phyloP scores from a whole-genome alignment of 2,329 filamentous ascomycete genomes.

The Aspergillus cejpii region DNA sequence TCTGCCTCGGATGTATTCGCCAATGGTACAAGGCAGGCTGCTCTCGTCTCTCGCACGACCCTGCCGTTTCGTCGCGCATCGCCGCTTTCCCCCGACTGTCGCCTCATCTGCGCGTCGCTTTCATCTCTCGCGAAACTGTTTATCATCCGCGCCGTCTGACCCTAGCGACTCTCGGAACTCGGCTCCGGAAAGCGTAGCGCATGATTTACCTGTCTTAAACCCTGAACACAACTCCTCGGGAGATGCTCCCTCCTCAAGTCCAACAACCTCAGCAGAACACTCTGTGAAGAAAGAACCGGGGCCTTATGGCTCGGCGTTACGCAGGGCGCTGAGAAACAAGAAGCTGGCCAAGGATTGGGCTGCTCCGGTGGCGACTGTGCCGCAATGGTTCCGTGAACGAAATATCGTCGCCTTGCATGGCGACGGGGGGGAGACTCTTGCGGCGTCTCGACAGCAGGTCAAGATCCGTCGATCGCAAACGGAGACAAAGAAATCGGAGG shows the following conservation, averaged over 20 bases:
- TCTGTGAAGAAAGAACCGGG: conserved; percentile 21
- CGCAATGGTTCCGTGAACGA: conserved; percentile 35
- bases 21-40: conserved; percentile 36
- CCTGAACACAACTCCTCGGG: conserved; percentile 11
- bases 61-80: conserved; percentile 35
- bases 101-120: conserved; percentile 26
- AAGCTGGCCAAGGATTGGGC: conserved; percentile 19
- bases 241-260: conserved; percentile 10
- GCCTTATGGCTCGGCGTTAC: conserved; percentile 37
- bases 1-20: conserved; percentile 31
- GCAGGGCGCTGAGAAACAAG: conserved; percentile 35
- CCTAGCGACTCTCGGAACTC: conserved; percentile 22
- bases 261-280: conserved; percentile 13
- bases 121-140: conserved; percentile 28
- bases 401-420: conserved; percentile 29
- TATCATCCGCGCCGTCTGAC: conserved; percentile 25
- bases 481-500: conserved; percentile 12
- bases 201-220: conserved; percentile 17
- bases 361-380: conserved; percentile 24
- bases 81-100: conserved; percentile 28
- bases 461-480: conserved; percentile 21
- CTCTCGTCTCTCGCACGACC: conserved; percentile 31
- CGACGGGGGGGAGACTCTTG: conserved; percentile 7
- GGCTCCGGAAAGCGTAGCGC: conserved; percentile 16
- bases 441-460: conserved; percentile 20